These are phyloP conservation scores for Favolaschia claudopus DNA, from an alignment of 768 basidiomycete species.

Conservation along the genomic window DNA sequence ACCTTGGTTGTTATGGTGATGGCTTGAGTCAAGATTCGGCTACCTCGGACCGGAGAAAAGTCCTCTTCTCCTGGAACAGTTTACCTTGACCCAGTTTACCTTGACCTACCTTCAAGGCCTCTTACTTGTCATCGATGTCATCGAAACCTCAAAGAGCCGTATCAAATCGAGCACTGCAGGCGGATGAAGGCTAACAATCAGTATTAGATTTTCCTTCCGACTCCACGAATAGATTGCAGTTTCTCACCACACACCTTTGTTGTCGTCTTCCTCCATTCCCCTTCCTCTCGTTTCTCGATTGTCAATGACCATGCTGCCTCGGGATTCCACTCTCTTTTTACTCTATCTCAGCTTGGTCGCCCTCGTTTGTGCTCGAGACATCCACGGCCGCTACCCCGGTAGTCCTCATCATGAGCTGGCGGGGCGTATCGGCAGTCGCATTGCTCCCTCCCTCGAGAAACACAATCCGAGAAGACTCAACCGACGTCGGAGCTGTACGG, in stretches of 20 bases:
- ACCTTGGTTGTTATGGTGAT: too few species aligned
- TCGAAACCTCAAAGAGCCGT: too few species aligned
- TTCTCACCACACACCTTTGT: not conserved
- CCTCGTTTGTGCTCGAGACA: not conserved
- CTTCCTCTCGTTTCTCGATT: slow-evolving; percentile 12
- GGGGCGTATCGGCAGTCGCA: slow-evolving; percentile 5
- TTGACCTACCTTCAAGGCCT: too few species aligned
- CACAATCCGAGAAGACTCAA: not conserved
- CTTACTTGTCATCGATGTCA: too few species aligned
- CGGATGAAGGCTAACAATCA: too few species aligned
- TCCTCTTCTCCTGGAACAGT: too few species aligned
- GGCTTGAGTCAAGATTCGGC: too few species aligned
- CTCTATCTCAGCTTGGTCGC: slow-evolving; percentile 3
- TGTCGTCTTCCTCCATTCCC: not conserved
- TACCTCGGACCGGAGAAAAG: too few species aligned
- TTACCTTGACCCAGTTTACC: too few species aligned
- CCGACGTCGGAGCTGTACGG: slow-evolving; percentile 14
- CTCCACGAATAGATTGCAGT: too few species aligned
- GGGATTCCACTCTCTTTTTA: slow-evolving; percentile 18
- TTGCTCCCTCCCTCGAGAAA: not conserved
- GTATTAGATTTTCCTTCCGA: too few species aligned
- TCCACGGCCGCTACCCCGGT: not conserved
- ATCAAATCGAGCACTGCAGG: too few species aligned
- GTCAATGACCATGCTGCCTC: slow-evolving; percentile 7
- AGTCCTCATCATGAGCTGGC: slow-evolving; percentile 8